These are phyloP conservation scores for Saccharomycopsis sp. DNA, from an alignment of 805 yeast genomes.

Conservation along the genomic window DNA sequence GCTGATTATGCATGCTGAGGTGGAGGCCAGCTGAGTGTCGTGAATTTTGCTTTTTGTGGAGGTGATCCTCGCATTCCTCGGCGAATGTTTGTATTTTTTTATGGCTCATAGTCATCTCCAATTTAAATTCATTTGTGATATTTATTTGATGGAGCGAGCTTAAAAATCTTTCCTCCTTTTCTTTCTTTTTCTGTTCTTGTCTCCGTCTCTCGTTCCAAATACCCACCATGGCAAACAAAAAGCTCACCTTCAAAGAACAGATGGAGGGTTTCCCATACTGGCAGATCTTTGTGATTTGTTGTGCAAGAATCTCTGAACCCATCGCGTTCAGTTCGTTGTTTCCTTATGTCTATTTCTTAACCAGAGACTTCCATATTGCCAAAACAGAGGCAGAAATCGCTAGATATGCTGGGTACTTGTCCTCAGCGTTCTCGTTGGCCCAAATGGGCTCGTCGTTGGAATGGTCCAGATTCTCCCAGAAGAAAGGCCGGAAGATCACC, in stretches of 20 bases:
- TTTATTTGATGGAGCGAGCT: too few relatives aligned
- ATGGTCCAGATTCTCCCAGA: constrained; percentile 51
- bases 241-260: constrained; percentile 34
- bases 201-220: too few relatives aligned
- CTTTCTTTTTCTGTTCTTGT: not conserved
- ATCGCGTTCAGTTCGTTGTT: constrained; percentile 53
- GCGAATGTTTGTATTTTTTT: too few relatives aligned
- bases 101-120: too few relatives aligned
- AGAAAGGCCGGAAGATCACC: constrained; percentile 46
- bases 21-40: too few relatives aligned
- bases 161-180: not conserved
- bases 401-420: constrained; percentile 50
- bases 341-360: constrained; percentile 57
- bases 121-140: too few relatives aligned
- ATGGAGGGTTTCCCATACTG: constrained; percentile 46
- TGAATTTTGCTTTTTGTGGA: too few relatives aligned
- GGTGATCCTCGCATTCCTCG: too few relatives aligned
- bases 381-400: constrained; percentile 43
- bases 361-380: constrained; percentile 43
- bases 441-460: constrained; percentile 48
- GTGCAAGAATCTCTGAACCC: constrained; percentile 50
- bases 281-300: constrained; percentile 32
- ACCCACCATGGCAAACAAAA: too few relatives aligned
- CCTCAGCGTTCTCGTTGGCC: constrained; percentile 51
- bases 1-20: too few relatives aligned